Evolutionary conservation across 495 filamentous ascomycete genomes (phyloP).

Genomic region (Aspergillus saccharolyticus): DNA sequence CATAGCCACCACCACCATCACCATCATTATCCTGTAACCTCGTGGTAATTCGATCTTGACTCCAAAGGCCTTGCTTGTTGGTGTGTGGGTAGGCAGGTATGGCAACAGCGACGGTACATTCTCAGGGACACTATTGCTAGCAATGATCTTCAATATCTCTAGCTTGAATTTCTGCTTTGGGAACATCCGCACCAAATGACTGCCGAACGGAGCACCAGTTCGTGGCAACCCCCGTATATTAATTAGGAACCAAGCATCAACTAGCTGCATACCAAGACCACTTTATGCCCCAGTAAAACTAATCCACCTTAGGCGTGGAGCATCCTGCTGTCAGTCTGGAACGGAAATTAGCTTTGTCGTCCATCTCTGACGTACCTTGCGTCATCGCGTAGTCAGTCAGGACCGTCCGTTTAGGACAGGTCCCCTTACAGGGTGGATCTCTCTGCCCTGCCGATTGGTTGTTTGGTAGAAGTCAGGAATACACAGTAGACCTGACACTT

Average conservation of each 20-base stretch:
- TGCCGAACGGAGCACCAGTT: neutral
- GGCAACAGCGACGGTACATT: neutral
- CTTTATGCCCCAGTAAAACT: constrained; percentile 1
- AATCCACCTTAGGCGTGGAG: constrained; percentile 8
- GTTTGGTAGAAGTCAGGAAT: neutral
- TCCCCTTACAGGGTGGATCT: constrained; percentile 4
- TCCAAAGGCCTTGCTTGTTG: neutral
- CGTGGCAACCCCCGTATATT: neutral
- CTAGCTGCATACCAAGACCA: constrained; percentile 4
- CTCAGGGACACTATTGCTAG: neutral
- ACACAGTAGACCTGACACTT: neutral
- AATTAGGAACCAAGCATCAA: neutral
- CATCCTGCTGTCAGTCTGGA: neutral
- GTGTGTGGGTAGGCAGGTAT: neutral
- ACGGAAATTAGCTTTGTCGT: constrained; percentile 3
- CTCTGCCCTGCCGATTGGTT: constrained; percentile 1
- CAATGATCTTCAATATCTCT: neutral
- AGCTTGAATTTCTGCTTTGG: neutral
- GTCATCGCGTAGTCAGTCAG: constrained; percentile 6
- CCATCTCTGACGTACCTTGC: constrained; percentile 5
- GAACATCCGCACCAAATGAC: neutral
- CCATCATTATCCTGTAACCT: neutral
- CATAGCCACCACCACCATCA: no score
- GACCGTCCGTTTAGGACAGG: neutral
- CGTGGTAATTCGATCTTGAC: neutral